Base-by-base conservation (phyloP, 2,329 filamentous ascomycete species). In the Periconia digitata region DNA sequence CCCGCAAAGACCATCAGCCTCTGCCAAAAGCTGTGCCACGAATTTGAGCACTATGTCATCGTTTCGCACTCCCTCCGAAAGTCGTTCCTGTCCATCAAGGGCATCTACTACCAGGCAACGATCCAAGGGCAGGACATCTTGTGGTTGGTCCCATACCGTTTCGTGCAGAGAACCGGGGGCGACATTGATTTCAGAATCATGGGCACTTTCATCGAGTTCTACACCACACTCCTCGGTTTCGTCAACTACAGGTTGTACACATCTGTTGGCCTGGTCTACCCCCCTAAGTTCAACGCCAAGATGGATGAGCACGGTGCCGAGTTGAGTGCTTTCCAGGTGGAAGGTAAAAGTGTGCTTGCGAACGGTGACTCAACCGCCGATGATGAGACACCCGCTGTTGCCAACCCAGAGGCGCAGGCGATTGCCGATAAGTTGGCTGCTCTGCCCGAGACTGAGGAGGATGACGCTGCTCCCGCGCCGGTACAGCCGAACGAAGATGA, bases 111-210 rank as follows among this genome's bases (percentile, higher is more conserved):
- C 75, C 92, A 97, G 76, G 94, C 92, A 20, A 96, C 87, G 43
- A 95, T 99, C 53, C 90, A 96, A 72, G 94, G 94, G 41, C 92
- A 99, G 76, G 92, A 97, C 66, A 88, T 99, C 42, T 79, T 97
- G 58, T 99, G 94, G 94, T 80, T 99, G 34, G 92, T 96, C 10
- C 94, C 94, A 1, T 99, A 99, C 78, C 90, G 90, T 72, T 99
- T 99, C 75, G 96, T 97, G 67, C 94, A 99, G 78, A 82, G 89
- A 60, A 86, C 96, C 13, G 89, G 94, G 35, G 90, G 88, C 49
- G 94, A 99, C 72, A 88, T 99, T 56, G 94, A 99, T 73, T 99
- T 96, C 77, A 83, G 94, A 65, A 99, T 99, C 74, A 99, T 99
- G 94, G 92, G 90, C 50, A 99, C 94, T 4, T 99, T 99, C 69